These are phyloP conservation scores for Medicago arabica DNA, from an alignment of 306 rosid species.

Conservation along the genomic window DNA sequence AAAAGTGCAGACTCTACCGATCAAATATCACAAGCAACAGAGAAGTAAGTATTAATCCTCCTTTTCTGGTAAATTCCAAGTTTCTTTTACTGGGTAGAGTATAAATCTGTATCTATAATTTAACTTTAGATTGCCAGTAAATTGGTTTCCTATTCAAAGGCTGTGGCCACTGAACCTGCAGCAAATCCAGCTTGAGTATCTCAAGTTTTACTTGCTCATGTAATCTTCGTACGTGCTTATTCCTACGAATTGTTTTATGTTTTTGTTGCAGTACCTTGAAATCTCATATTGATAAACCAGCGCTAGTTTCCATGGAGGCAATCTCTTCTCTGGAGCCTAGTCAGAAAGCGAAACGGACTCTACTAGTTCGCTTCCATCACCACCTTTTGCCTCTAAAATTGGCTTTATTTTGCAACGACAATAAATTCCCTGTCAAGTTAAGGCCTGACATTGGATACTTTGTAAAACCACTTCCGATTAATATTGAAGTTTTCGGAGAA, in stretches of 20 bases:
- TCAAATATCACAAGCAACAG: constrained; percentile 48
- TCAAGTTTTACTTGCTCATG: constrained; percentile 25
- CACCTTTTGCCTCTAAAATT: constrained; percentile 91
- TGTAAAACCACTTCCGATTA: constrained; percentile 73
- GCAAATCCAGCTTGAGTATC: constrained; percentile 13
- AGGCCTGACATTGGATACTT: constrained; percentile 96
- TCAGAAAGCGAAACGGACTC: constrained; percentile 59
- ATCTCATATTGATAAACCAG: constrained; percentile 54
- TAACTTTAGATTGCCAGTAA: constrained; percentile 37
- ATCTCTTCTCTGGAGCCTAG: constrained; percentile 81
- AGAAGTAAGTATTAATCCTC: constrained; percentile 60
- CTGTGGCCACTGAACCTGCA: constrained; percentile 14
- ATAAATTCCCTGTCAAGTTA: constrained; percentile 69
- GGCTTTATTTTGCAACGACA: constrained; percentile 75
- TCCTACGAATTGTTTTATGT: constrained; percentile 37
- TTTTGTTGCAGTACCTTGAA: constrained; percentile 61
- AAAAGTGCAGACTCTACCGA: constrained; percentile 59
- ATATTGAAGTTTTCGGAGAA: constrained; percentile 61
- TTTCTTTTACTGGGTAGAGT: constrained; percentile 4
- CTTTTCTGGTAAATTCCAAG: constrained; percentile 4
- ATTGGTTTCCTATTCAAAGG: constrained; percentile 25
- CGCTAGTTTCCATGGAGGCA: constrained; percentile 67
- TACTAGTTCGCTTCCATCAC: constrained; percentile 88
- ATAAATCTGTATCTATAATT: constrained; percentile 17
- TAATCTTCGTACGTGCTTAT: constrained; percentile 34